Conservation (phyloP, 108 stramenopile species). For the Stephanodiscus minutulus region DNA sequence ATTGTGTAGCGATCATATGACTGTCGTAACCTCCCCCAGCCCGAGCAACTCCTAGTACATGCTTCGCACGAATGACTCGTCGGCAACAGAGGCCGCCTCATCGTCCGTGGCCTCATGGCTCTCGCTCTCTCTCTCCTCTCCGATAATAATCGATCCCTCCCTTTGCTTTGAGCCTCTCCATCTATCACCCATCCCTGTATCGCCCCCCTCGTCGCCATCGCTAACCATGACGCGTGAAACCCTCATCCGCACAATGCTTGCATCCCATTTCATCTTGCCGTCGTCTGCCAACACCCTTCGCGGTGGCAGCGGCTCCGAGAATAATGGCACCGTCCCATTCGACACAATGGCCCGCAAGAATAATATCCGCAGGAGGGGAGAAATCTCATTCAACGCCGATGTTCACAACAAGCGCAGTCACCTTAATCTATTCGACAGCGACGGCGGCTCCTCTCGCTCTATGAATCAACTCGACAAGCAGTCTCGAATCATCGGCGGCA, state of each 20-base stretch:
- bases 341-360: no score
- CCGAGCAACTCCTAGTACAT: no score
- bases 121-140: no score
- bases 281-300: not conserved
- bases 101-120: no score
- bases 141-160: no score
- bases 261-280: not conserved
- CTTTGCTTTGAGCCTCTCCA: no score
- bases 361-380: not conserved
- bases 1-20: no score
- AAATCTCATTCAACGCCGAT: not conserved
- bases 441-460: not conserved
- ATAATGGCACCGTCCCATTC: not conserved
- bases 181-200: no score
- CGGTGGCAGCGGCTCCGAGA: not conserved
- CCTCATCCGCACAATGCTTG: not conserved
- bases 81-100: no score
- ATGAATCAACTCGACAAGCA: conserved; percentile 1
- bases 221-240: not conserved
- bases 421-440: not conserved
- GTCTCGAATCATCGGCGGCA: conserved; percentile 9
- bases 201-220: not conserved
- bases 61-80: no score
- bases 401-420: not conserved
- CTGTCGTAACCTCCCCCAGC: no score